Conservation (phyloP, 345 rosid genomes). For the Populus nigra region DNA sequence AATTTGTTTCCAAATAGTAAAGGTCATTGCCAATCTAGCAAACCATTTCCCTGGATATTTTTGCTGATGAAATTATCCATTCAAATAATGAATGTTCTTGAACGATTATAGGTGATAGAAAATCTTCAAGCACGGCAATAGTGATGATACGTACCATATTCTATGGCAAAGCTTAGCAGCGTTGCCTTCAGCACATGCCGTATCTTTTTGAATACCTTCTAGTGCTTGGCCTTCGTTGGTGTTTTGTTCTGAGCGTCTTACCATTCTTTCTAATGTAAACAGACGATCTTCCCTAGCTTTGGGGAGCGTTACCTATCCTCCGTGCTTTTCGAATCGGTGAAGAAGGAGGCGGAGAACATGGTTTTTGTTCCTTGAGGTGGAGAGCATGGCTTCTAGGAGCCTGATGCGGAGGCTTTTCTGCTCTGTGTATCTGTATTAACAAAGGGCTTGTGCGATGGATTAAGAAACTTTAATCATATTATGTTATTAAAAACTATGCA, state of each 20-base stretch:
- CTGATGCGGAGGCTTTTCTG: not conserved
- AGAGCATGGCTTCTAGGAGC: not conserved
- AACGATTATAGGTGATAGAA: not conserved
- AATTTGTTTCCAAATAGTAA: not conserved
- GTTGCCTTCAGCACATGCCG: not conserved
- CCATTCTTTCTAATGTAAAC: slow-evolving; percentile 4
- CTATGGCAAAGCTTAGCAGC: not conserved
- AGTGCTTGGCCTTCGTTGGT: too few relatives aligned
- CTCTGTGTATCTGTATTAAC: not conserved
- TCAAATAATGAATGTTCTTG: not conserved
- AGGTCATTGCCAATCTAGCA: not conserved
- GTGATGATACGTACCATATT: not conserved
- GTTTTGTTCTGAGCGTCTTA: not conserved
- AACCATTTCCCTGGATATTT: not conserved
- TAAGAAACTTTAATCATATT: not conserved
- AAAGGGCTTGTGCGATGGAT: not conserved
- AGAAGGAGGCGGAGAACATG: slow-evolving; percentile 43
- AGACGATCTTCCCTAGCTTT: slow-evolving; percentile 68
- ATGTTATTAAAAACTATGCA: too few relatives aligned
- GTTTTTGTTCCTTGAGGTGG: too few relatives aligned
- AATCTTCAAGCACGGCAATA: too few relatives aligned
- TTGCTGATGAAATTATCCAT: not conserved
- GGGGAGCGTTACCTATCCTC: slow-evolving; percentile 75
- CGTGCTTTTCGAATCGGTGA: slow-evolving; percentile 51
- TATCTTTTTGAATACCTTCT: not conserved